Evolutionary conservation across 1,284 basidiomycete species (phyloP).

Genomic region (Microbotryum intermedium): DNA sequence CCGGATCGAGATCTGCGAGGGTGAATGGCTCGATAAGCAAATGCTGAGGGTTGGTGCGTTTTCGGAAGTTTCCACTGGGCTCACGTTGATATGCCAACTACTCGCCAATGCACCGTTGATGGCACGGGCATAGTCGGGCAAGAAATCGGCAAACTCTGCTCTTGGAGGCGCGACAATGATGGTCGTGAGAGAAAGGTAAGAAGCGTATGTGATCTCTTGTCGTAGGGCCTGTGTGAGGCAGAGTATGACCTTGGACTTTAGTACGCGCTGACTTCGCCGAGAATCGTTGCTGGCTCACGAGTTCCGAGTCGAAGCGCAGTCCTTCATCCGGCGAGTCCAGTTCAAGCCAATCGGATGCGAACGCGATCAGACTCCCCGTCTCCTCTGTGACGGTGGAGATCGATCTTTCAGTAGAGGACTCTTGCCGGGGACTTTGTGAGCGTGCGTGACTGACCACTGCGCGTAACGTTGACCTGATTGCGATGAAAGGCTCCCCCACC

Average conservation of each 20-base stretch:
- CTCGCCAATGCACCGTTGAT: conserved; percentile 67
- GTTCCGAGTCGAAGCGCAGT: conserved; percentile 90
- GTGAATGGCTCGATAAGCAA: neutral
- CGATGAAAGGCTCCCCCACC: conserved; percentile 64
- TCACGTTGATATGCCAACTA: conserved; percentile 35
- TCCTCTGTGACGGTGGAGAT: conserved; percentile 54
- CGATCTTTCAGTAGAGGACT: neutral
- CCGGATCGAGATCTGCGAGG: conserved; percentile 48
- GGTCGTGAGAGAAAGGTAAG: conserved; percentile 77
- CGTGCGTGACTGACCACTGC: conserved; percentile 58
- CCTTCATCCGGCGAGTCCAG: conserved; percentile 88
- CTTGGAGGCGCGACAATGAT: conserved; percentile 84
- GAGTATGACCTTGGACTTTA: neutral
- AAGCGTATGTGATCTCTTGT: conserved; percentile 86
- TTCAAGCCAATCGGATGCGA: conserved; percentile 90
- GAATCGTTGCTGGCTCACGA: conserved; percentile 52
- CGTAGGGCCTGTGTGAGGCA: conserved; percentile 78
- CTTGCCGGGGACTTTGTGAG: neutral
- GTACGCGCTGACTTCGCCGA: too few species aligned
- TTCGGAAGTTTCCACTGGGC: conserved; percentile 15
- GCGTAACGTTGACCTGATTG: conserved; percentile 80
- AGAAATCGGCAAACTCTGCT: conserved; percentile 57
- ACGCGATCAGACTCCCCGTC: conserved; percentile 62
- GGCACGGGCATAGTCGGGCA: conserved; percentile 86
- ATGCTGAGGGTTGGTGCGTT: neutral